Percentiles rank a stretch among this genome's conserved stretches.
Conservation (phyloP, 176 grass and related monocot genomes). For the Aegilops tauschii region DNA sequence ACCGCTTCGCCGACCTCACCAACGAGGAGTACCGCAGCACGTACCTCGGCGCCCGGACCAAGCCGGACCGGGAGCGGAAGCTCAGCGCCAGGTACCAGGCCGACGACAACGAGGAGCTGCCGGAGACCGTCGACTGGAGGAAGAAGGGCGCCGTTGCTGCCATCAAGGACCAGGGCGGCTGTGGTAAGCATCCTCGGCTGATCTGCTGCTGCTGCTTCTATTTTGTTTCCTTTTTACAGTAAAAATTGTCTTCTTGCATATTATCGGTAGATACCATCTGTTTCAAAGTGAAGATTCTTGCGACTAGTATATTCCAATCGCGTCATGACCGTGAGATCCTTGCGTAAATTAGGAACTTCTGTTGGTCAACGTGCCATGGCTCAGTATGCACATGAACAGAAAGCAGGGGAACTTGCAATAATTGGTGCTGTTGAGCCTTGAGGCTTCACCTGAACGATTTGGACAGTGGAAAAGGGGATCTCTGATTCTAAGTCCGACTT, state of each 20-base stretch:
- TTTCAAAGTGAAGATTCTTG: neutral
- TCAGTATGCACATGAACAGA: constrained; percentile 13
- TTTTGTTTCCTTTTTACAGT: neutral
- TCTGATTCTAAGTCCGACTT: neutral
- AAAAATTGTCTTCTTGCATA: neutral
- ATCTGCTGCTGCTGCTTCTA: neutral
- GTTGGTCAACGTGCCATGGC: neutral
- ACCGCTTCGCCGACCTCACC: constrained; percentile 89
- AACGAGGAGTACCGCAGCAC: constrained; percentile 79
- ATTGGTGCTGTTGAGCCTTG: neutral
- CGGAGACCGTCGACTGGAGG: constrained; percentile 75
- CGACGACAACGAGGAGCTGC: constrained; percentile 45
- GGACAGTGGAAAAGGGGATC: neutral
- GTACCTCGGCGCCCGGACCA: constrained; percentile 54
- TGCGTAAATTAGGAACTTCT: neutral
- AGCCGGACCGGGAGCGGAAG: constrained; percentile 38
- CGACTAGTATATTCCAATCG: neutral
- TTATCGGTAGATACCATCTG: neutral
- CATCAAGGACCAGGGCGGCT: constrained; percentile 86
- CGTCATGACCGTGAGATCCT: neutral
- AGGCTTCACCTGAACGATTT: neutral
- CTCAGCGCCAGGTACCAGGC: constrained; percentile 51
- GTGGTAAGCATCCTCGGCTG: constrained; percentile 42
- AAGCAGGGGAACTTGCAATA: neutral
- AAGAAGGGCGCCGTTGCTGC: constrained; percentile 54